Conservation (phyloP, 352 stramenopile species). For the Pythium coloratum region DNA sequence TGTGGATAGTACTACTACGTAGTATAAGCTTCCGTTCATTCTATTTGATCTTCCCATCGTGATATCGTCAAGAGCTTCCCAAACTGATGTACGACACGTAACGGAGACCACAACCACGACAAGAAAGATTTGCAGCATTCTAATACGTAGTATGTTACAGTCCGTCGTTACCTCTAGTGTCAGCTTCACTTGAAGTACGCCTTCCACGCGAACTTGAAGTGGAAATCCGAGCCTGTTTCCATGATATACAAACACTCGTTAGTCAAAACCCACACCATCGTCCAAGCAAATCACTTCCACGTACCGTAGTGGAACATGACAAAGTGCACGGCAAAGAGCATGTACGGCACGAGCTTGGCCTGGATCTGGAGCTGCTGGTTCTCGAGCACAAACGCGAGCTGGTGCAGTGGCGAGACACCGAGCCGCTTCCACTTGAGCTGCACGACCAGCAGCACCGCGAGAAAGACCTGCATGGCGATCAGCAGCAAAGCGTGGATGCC, state of each 20-base stretch:
- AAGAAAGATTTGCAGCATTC: too few relatives aligned
- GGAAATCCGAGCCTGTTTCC: constrained; percentile 11
- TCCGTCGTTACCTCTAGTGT: background rate
- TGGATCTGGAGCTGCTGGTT: constrained; percentile 17
- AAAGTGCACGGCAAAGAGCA: constrained; percentile 11
- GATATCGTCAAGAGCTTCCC: too few relatives aligned
- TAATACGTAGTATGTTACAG: too few relatives aligned
- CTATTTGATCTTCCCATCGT: too few relatives aligned
- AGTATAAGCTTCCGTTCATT: too few relatives aligned
- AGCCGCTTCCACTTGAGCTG: constrained; percentile 2
- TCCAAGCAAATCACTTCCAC: background rate
- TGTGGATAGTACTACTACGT: too few relatives aligned
- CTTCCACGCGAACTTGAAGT: constrained; percentile 3
- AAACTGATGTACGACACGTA: too few relatives aligned
- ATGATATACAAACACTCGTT: background rate
- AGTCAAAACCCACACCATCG: background rate
- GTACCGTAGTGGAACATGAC: constrained; percentile 19
- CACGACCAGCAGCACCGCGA: background rate
- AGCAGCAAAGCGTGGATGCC: background rate
- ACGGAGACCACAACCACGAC: too few relatives aligned
- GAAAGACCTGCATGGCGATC: background rate
- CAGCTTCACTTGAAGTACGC: background rate
- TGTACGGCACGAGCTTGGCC: constrained; percentile 13
- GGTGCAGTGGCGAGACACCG: constrained; percentile 3
- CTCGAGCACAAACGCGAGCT: constrained; percentile 22